Conservation (phyloP, 768 basidiomycete genomes). For the Rhodotorula paludigena region DNA sequence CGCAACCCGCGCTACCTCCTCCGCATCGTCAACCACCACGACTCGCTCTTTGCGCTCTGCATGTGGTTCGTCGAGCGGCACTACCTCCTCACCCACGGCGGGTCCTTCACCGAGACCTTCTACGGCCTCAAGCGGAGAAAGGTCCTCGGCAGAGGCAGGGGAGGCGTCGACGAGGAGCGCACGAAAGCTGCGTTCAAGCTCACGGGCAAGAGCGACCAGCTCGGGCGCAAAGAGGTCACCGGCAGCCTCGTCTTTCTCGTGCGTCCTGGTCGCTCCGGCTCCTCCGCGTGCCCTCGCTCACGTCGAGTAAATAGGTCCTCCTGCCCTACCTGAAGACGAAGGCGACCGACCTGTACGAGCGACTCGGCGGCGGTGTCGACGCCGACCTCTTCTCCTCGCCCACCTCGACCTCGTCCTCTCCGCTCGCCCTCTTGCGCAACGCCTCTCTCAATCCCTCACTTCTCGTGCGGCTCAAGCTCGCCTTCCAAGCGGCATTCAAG, state of each 20-base stretch:
- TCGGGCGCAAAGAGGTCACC: slow-evolving; percentile 65
- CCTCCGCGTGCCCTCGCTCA: background rate
- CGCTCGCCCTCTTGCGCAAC: slow-evolving; percentile 15
- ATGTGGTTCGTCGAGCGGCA: slow-evolving; percentile 87
- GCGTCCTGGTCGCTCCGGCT: slow-evolving; percentile 42
- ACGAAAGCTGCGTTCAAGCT: slow-evolving; percentile 47
- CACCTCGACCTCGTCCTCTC: background rate
- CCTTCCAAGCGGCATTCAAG: slow-evolving; percentile 57
- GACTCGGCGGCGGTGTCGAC: slow-evolving; percentile 72
- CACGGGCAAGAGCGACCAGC: slow-evolving; percentile 57
- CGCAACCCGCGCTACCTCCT: slow-evolving; percentile 87
- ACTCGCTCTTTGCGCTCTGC: slow-evolving; percentile 85
- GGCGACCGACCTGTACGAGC: slow-evolving; percentile 82
- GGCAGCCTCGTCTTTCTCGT: slow-evolving; percentile 77
- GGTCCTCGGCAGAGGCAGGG: slow-evolving; percentile 40
- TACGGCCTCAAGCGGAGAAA: slow-evolving; percentile 82
- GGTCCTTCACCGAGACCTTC: slow-evolving; percentile 92
- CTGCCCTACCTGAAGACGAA: slow-evolving; percentile 86
- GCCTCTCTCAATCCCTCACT: background rate
- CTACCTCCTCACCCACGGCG: slow-evolving; percentile 75
- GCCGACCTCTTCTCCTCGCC: slow-evolving; percentile 39
- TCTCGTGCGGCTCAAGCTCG: background rate
- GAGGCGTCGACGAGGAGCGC: slow-evolving; percentile 40
- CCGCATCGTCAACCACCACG: slow-evolving; percentile 85
- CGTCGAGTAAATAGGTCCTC: slow-evolving; percentile 58